Evolutionary conservation across 2,329 filamentous ascomycete genomes (phyloP).

Genomic region (Penicillium freii): DNA sequence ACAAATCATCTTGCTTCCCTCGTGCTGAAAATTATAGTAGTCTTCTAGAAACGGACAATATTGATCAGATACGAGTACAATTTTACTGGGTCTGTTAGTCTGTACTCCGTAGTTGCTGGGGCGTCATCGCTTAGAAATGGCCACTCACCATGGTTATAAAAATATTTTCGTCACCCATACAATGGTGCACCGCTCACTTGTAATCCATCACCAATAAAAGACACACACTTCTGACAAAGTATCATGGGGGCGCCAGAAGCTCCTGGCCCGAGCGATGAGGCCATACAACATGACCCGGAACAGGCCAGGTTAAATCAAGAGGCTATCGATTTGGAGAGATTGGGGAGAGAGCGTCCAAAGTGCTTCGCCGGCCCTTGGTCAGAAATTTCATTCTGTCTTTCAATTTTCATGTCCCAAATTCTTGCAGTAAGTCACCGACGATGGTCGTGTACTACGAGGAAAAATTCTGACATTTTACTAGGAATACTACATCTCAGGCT

Average conservation of each 20-base stretch:
- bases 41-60: slow-evolving; percentile 7
- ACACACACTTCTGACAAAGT: neutral
- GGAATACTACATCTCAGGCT: slow-evolving; percentile 77
- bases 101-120: neutral
- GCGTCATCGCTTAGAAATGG: slow-evolving; percentile 12
- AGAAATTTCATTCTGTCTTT: slow-evolving; percentile 64
- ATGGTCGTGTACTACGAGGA: neutral
- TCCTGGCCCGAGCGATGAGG: neutral
- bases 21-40: neutral
- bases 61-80: neutral
- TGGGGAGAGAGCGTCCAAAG: slow-evolving; percentile 62
- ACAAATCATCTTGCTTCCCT: slow-evolving; percentile 3
- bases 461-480: slow-evolving; percentile 24
- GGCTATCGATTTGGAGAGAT: slow-evolving; percentile 51
- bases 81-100: neutral
- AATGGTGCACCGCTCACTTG: neutral
- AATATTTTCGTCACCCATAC: neutral
- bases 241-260: slow-evolving; percentile 1
- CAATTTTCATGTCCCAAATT: slow-evolving; percentile 62
- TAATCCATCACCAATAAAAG: neutral
- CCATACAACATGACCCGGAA: neutral
- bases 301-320: slow-evolving; percentile 4
- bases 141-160: neutral
- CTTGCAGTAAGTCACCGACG: slow-evolving; percentile 49
- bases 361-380: slow-evolving; percentile 53